Conservation (phyloP, 495 filamentous ascomycete species). For the Penicillium riverlandense region DNA sequence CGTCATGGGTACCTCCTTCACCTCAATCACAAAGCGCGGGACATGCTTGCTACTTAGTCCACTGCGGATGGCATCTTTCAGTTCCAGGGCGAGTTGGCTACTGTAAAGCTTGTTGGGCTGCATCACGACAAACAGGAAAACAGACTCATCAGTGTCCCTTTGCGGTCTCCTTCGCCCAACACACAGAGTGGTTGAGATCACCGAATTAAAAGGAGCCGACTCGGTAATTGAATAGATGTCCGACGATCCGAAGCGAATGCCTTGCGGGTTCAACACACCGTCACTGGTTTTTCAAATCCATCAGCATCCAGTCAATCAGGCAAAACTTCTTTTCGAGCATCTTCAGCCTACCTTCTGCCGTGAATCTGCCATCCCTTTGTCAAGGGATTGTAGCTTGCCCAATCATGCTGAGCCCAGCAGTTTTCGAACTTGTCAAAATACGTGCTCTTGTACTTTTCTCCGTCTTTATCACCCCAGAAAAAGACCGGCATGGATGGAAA, state of each 20-base stretch:
- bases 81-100: constrained; percentile 40
- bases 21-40: constrained; percentile 65
- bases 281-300: constrained; percentile 46
- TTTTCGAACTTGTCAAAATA: constrained; percentile 45
- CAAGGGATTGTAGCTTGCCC: constrained; percentile 41
- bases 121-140: constrained; percentile 69
- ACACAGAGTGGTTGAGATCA: constrained; percentile 56
- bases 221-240: constrained; percentile 71
- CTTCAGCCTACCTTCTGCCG: constrained; percentile 51
- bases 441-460: constrained; percentile 50
- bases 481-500: constrained; percentile 67
- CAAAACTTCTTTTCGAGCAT: no score
- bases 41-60: constrained; percentile 63
- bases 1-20: constrained; percentile 65
- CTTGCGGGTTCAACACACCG: constrained; percentile 66
- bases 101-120: constrained; percentile 49
- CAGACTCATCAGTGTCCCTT: constrained; percentile 56
- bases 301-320: constrained; percentile 22
- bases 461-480: constrained; percentile 56
- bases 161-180: constrained; percentile 58
- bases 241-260: constrained; percentile 65
- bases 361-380: constrained; percentile 69
- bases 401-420: constrained; percentile 69
- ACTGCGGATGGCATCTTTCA: constrained; percentile 51
- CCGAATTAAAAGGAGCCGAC: constrained; percentile 40